Evolutionary conservation across 2,329 filamentous ascomycete genomes (phyloP), one percentile per base, ranked within the genome.

Genomic region (Byssochlamys sp.): DNA sequence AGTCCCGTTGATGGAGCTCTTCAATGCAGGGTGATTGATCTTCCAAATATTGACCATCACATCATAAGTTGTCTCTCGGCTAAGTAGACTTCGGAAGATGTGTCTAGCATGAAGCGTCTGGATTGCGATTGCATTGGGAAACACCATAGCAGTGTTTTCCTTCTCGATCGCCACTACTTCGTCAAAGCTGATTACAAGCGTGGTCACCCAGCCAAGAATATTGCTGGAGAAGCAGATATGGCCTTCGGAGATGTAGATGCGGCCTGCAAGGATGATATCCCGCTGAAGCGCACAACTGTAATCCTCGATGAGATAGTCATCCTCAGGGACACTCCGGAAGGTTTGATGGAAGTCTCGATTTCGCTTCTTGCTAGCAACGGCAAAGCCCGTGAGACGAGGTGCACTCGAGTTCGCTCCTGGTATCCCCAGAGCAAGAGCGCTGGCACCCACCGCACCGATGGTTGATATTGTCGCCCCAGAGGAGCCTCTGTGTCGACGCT

Each of bases 191-290:
- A 99, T 96, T 55, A 99, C 92, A 49, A 99, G 79, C 1, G 94
- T 99, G 0, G 94, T 99, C 25, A 95, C 89, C 94, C 94, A 99
- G 56, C 94, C 94, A 52, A 99, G 83, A 63, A 99, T 99, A 70
- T 99, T 99, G 78, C 94, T 97, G 67, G 91, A 96, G 75, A 99
- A 99, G 77, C 94, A 99, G 52, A 99, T 84, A 70, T 99, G 92
- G 10, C 92, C 91, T 75, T 99, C 94, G 0, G 94, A 97, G 49
- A 99, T 90, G 68, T 99, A 99, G 12, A 99, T 81, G 48, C 94
- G 84, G 4, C 94, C 94, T 64, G 96, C 94, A 5, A 95, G 85
- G 35, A 99, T 82, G 60, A 99, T 99, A 69, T 99, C 95, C 63
- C 91, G 85, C 73, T 99, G 94, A 59, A 99, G 74, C 3, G 94